phyloP scores from a whole-genome alignment of 305 asterid species.

The Fraxinus dipetala region DNA sequence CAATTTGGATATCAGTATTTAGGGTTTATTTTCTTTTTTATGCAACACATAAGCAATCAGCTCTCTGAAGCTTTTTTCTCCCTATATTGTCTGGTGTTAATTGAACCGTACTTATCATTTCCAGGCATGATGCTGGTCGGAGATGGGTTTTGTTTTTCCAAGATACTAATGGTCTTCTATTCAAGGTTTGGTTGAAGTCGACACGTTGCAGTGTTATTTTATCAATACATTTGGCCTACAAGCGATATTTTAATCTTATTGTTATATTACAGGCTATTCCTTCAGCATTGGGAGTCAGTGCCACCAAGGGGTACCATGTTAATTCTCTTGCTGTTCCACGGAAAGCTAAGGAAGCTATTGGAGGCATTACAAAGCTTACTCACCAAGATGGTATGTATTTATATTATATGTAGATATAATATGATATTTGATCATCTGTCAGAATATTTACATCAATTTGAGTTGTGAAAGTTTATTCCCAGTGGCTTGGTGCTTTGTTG shows the following conservation, averaged over 20 bases:
- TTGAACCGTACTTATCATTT: slow-evolving; percentile 21
- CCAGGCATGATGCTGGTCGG: slow-evolving; percentile 81
- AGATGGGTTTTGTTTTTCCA: slow-evolving; percentile 96
- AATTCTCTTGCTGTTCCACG: slow-evolving; percentile 99
- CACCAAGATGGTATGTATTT: slow-evolving; percentile 73
- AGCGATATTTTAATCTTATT: slow-evolving; percentile 11
- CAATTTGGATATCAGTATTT: neutral
- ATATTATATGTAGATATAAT: slow-evolving; percentile 18
- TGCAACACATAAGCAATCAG: neutral
- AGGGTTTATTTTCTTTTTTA: neutral
- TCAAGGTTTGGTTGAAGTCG: slow-evolving; percentile 58
- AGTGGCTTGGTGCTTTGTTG: slow-evolving; percentile 3
- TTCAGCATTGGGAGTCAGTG: slow-evolving; percentile 88
- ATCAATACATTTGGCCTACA: slow-evolving; percentile 1
- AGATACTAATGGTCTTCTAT: slow-evolving; percentile 96
- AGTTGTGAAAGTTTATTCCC: slow-evolving; percentile 9
- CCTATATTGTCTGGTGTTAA: slow-evolving; percentile 3
- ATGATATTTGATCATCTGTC: slow-evolving; percentile 1
- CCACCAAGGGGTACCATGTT: slow-evolving; percentile 79
- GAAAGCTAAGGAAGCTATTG: slow-evolving; percentile 99
- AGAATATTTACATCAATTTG: slow-evolving; percentile 1
- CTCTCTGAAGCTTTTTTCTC: slow-evolving; percentile 14
- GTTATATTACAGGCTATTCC: slow-evolving; percentile 70
- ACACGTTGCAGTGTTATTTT: slow-evolving; percentile 13
- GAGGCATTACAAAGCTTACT: slow-evolving; percentile 90